These are phyloP conservation scores for Flaveria linearis DNA, from an alignment of 129 eudicot species.

Conservation along the genomic window DNA sequence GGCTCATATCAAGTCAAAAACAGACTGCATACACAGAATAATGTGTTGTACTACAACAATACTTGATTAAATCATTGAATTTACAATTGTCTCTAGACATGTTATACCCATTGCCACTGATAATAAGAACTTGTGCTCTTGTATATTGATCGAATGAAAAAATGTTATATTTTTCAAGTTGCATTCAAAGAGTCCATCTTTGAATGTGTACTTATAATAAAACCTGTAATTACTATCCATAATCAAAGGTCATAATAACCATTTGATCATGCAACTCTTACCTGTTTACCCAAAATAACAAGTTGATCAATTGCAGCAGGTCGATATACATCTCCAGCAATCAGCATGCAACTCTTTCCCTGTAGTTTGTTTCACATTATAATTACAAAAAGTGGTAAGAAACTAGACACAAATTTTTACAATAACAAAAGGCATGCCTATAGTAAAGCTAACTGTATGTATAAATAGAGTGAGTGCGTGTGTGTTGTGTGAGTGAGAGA, in stretches of 20 bases:
- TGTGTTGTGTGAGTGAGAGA: neutral
- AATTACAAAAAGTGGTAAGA: constrained; percentile 20
- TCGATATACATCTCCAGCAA: constrained; percentile 98
- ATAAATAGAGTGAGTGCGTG: neutral
- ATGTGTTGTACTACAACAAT: neutral
- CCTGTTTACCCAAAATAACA: constrained; percentile 91
- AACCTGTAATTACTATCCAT: neutral
- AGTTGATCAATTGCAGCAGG: constrained; percentile 99
- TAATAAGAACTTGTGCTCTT: neutral
- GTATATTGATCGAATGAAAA: neutral
- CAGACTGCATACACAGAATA: neutral
- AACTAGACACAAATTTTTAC: constrained; percentile 14
- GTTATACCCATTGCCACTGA: neutral
- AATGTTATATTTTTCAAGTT: neutral
- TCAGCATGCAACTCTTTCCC: constrained; percentile 99
- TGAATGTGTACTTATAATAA: neutral
- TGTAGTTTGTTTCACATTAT: constrained; percentile 30
- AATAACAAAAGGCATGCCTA: neutral
- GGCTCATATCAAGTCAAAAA: constrained; percentile 20
- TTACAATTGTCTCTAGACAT: neutral
- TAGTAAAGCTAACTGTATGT: neutral
- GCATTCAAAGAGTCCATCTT: neutral
- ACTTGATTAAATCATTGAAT: too few relatives aligned
- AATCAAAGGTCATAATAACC: neutral
- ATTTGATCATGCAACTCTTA: constrained; percentile 23